Evolutionary conservation across 139 green algal species (phyloP).

Genomic region (Pseudopediastrum boryanum): DNA sequence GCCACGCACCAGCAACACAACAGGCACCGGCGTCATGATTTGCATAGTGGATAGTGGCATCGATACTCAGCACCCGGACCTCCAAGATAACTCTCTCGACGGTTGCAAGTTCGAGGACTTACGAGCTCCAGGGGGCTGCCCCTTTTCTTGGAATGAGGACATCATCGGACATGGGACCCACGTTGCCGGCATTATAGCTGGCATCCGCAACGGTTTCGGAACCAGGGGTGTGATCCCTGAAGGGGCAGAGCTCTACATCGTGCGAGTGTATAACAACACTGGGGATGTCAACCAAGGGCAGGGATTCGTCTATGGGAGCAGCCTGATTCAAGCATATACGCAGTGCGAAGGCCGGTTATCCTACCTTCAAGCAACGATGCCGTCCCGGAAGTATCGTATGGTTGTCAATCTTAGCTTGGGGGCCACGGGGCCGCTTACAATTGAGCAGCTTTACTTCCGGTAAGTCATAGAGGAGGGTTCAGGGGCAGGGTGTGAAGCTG

Average conservation of each 20-base stretch:
- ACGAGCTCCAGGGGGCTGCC: slow-evolving; percentile 25
- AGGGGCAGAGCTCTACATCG: slow-evolving; percentile 25
- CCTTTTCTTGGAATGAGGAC: slow-evolving; percentile 13
- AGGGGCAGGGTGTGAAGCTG: too few species aligned
- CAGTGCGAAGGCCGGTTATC: slow-evolving; percentile 15
- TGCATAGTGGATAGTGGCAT: slow-evolving; percentile 33
- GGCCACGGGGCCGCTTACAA: slow-evolving; percentile 28
- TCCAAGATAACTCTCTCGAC: slow-evolving; percentile 11
- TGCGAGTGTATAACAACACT: slow-evolving; percentile 25
- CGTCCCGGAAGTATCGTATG: slow-evolving; percentile 28
- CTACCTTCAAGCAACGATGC: background rate
- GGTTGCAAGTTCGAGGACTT: slow-evolving; percentile 36
- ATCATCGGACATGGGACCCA: slow-evolving; percentile 24
- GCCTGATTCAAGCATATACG: slow-evolving; percentile 32
- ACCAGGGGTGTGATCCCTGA: slow-evolving; percentile 22
- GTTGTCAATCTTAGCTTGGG: slow-evolving; percentile 37
- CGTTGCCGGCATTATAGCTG: slow-evolving; percentile 28
- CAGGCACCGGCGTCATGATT: slow-evolving; percentile 5
- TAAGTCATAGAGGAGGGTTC: too few species aligned
- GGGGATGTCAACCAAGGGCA: slow-evolving; percentile 39
- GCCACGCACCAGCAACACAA: slow-evolving; percentile 6
- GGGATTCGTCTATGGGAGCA: slow-evolving; percentile 30
- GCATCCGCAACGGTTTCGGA: slow-evolving; percentile 1
- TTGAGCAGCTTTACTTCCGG: slow-evolving; percentile 35
- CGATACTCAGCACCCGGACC: slow-evolving; percentile 23